Conservation (phyloP, 2,329 filamentous ascomycete genomes). For the Bipolaris bicolor region DNA sequence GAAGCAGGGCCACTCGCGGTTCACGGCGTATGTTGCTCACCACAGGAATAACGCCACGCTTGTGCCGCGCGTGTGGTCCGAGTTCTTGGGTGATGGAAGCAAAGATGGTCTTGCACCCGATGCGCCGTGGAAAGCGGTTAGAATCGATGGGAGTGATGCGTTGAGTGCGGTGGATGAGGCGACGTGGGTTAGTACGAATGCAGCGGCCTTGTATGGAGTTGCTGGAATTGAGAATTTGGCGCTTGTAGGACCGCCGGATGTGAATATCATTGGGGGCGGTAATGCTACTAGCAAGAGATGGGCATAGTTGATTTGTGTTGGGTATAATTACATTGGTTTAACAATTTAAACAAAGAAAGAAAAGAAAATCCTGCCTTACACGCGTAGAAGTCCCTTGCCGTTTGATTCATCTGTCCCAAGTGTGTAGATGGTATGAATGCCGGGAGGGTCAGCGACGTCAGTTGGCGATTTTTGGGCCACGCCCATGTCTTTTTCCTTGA, state of each 20-base stretch:
- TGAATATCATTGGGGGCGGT: constrained; percentile 15
- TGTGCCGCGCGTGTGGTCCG: constrained; percentile 60
- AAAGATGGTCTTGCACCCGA: constrained; percentile 47
- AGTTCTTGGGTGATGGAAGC: constrained; percentile 56
- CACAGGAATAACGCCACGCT: constrained; percentile 55
- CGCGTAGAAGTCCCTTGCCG: too few relatives aligned
- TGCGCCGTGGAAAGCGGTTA: constrained; percentile 53
- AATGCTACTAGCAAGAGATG: constrained; percentile 16
- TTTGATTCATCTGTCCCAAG: not conserved
- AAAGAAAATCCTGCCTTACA: too few relatives aligned
- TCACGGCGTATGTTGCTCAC: constrained; percentile 62
- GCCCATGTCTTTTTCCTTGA: not conserved
- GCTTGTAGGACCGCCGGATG: constrained; percentile 36
- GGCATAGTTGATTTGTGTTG: not conserved
- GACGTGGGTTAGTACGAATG: constrained; percentile 64
- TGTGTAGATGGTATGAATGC: not conserved
- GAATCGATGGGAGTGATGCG: constrained; percentile 53
- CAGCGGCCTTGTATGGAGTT: constrained; percentile 62
- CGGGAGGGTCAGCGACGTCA: not conserved
- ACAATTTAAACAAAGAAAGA: too few relatives aligned
- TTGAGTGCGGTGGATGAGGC: constrained; percentile 61
- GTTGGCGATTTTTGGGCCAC: not conserved
- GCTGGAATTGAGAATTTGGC: constrained; percentile 64
- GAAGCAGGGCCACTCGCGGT: constrained; percentile 63
- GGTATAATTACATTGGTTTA: too few relatives aligned